Evolutionary conservation across 805 yeast genomes (phyloP), one percentile per base, ranked within the genome.

Genomic region (Vanderwaltozyma polyspora): DNA sequence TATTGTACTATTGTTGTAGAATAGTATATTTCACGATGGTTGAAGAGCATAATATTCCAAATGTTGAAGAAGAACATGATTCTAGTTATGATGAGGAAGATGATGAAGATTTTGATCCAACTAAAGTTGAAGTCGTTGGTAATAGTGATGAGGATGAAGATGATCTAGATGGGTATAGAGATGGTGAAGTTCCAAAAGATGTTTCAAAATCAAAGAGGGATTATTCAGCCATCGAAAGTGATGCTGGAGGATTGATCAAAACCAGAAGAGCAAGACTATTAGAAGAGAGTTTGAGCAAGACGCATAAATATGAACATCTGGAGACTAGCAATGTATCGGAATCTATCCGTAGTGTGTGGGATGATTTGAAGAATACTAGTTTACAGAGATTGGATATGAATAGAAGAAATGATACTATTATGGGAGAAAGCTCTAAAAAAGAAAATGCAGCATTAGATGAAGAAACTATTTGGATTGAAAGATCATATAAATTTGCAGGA

Each of bases 401-500:
- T 3, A 43, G 39, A 2, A 17, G 16, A 4, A 16, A 33, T 11
- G 19, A 18, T 9, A 31, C 38, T 3, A 31, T 35, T 2, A 4
- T 35, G 2, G 15, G 35, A 3, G 33, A 32, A 19, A 33, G 36
- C 22, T 28, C 40, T 5, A 41, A 44, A 15, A 17, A 41, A 17
- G 9, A 42, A 46, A 36, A 32, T 2, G 28, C 32, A 2, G 18
- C 27, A 5, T 27, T 33, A 5, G 50, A 19, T 11, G 68, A 64
- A 13, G 76, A 76, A 33, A 68, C 68, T 51, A 70, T 89, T 36
- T 72, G 74, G 45, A 86, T 89, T 37, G 76, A 72, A 39, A 68
- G 91, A 41, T 72, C 77, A 3, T 89, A 83, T 52, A 80, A 82
- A 37, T 89, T 85, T 67, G 97, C 98, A 0, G 96, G 96, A 5